These are phyloP conservation scores for Dactylellina drechsleri DNA, from an alignment of 2,329 filamentous ascomycete species.

Conservation along the genomic window DNA sequence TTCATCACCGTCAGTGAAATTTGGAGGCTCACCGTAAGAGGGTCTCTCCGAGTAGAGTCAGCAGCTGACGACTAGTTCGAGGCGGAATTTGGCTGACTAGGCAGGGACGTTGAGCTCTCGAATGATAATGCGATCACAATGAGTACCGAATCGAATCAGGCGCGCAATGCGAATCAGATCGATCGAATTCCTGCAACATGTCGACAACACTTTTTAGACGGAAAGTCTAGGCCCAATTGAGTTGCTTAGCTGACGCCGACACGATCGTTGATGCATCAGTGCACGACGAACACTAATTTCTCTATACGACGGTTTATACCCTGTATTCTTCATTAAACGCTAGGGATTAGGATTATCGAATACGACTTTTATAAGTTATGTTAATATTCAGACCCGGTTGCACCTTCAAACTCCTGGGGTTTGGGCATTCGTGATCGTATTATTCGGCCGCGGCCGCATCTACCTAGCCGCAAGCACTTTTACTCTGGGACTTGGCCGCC, in stretches of 20 bases:
- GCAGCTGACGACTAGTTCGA: background rate
- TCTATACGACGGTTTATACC: no score
- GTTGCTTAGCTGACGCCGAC: slow-evolving; percentile 1
- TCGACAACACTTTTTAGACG: slow-evolving; percentile 14
- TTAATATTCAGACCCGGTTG: no score
- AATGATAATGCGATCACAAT: no score
- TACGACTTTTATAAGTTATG: no score
- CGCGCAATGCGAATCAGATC: background rate
- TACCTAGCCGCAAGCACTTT: background rate
- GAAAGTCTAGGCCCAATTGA: background rate
- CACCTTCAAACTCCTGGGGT: no score
- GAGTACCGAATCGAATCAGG: no score
- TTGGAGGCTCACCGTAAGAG: slow-evolving; percentile 8
- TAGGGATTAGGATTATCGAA: no score
- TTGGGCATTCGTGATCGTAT: background rate
- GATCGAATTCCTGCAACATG: background rate
- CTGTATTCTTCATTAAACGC: no score
- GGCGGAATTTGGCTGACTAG: background rate
- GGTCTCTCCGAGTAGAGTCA: background rate
- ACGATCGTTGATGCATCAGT: background rate
- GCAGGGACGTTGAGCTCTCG: background rate
- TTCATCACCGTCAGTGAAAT: background rate
- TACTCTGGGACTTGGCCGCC: background rate
- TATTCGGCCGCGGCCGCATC: background rate
- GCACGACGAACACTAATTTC: no score